These are phyloP conservation scores for Elsinoe fawcettii DNA, from an alignment of 2,329 filamentous ascomycete genomes.

Conservation along the genomic window DNA sequence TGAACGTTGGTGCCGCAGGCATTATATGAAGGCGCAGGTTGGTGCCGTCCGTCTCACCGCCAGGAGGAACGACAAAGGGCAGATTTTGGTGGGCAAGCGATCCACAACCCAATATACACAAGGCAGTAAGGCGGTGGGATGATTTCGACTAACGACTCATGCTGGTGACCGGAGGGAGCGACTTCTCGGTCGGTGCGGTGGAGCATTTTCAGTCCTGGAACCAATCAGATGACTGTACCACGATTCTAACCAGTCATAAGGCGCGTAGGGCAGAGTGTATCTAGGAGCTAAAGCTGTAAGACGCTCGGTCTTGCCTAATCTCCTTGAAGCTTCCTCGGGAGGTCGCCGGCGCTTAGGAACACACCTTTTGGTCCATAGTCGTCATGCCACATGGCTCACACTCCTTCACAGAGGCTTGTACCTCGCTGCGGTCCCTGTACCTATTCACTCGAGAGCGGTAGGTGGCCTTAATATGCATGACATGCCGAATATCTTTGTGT, in stretches of 20 bases:
- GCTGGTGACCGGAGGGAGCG: background rate
- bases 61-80: background rate
- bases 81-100: background rate
- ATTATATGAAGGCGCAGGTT: background rate
- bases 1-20: background rate
- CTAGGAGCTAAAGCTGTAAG: background rate
- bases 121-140: background rate
- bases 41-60: background rate
- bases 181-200: background rate
- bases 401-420: background rate
- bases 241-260: no score
- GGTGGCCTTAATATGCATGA: conserved; percentile 8
- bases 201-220: background rate
- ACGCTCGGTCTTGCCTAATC: background rate
- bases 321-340: no score
- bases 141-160: background rate
- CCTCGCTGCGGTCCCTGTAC: background rate
- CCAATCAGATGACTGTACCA: background rate
- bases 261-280: background rate
- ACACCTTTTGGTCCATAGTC: background rate
- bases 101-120: background rate
- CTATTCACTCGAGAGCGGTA: background rate
- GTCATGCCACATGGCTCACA: background rate
- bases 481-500: conserved; percentile 2
- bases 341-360: background rate